These are phyloP conservation scores for Citrullus amarus DNA, from an alignment of 306 rosid genomes.

Conservation along the genomic window DNA sequence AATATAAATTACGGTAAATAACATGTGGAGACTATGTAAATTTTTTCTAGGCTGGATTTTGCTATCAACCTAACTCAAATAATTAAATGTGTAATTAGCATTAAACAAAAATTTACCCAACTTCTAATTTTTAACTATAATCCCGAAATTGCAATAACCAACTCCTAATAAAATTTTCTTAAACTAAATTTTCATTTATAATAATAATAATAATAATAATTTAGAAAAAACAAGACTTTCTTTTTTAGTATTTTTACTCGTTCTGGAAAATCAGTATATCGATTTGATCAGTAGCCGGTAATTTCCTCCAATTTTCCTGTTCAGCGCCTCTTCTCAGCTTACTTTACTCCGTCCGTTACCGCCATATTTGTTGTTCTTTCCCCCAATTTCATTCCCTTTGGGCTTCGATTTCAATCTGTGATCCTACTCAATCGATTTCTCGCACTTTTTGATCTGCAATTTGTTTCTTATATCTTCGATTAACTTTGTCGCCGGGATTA, in stretches of 20 bases:
- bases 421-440: not conserved
- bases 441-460: not conserved
- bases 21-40: accelerated
- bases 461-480: not conserved
- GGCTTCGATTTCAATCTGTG: not conserved
- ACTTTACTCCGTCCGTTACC: constrained; percentile 9
- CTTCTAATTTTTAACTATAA: too few relatives aligned
- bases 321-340: not conserved
- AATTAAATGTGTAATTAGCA: too few relatives aligned
- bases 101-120: too few relatives aligned
- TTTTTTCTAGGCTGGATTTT: too few relatives aligned
- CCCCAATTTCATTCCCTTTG: not conserved
- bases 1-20: too few relatives aligned
- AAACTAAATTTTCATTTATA: too few relatives aligned
- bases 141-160: too few relatives aligned
- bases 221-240: too few relatives aligned
- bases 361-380: not conserved
- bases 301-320: not conserved
- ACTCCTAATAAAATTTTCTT: too few relatives aligned
- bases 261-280: not conserved
- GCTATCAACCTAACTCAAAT: too few relatives aligned
- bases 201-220: too few relatives aligned
- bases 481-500: not conserved
- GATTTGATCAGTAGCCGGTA: constrained; percentile 5
- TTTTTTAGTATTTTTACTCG: not conserved